Conservation (phyloP, 2,329 filamentous ascomycete genomes). For the Cytospora piceicola region DNA sequence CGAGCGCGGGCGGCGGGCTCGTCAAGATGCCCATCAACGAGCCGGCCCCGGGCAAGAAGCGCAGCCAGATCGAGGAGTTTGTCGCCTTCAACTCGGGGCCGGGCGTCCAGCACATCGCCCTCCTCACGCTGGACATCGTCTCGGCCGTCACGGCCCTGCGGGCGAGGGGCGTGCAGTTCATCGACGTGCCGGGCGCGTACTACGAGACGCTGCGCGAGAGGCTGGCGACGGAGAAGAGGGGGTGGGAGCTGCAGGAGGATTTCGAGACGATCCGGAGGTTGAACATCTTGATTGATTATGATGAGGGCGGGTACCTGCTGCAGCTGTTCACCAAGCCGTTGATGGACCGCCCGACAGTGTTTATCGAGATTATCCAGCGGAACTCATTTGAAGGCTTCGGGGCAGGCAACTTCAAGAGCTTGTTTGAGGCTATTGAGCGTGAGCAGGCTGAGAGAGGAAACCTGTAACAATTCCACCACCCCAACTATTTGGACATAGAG, state of each 20-base stretch:
- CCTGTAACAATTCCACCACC: conserved; percentile 51
- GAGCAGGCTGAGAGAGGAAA: conserved; percentile 89
- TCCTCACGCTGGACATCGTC: conserved; percentile 82
- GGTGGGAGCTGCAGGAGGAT: conserved; percentile 74
- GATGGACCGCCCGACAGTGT: conserved; percentile 93
- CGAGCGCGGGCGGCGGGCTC: conserved; percentile 70
- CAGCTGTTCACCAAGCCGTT: conserved; percentile 83
- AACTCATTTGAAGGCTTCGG: conserved; percentile 91
- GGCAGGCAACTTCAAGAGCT: conserved; percentile 91
- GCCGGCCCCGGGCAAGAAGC: conserved; percentile 85
- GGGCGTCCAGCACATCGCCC: conserved; percentile 91
- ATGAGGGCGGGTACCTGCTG: conserved; percentile 84
- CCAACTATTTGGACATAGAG: conserved; percentile 6
- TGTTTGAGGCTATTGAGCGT: conserved; percentile 94
- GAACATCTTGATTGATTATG: conserved; percentile 93
- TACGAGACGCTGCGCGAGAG: conserved; percentile 77
- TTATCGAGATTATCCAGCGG: conserved; percentile 94
- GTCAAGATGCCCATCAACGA: conserved; percentile 99
- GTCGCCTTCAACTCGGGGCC: conserved; percentile 88
- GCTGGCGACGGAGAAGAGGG: conserved; percentile 65
- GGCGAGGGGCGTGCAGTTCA: conserved; percentile 90
- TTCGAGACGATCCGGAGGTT: conserved; percentile 75
- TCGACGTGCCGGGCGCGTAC: conserved; percentile 84
- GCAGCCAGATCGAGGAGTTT: conserved; percentile 93
- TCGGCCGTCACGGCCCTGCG: conserved; percentile 75